These are phyloP conservation scores for Withania somnifera DNA, from an alignment of 305 asterid species.

Conservation along the genomic window DNA sequence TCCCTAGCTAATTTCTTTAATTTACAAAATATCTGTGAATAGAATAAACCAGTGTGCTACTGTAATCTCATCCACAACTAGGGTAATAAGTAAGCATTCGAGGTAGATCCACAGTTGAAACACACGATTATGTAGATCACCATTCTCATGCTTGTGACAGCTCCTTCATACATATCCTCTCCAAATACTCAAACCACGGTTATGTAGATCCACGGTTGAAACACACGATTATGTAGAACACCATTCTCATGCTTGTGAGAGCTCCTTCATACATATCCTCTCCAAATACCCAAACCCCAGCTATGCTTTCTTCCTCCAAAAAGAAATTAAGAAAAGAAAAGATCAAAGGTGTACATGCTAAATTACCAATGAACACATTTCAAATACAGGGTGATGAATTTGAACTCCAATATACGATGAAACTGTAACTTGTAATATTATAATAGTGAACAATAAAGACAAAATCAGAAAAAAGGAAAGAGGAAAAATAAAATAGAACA, in stretches of 20 bases:
- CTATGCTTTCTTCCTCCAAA: not conserved
- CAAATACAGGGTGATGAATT: not conserved
- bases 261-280: not conserved
- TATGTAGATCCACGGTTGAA: not conserved
- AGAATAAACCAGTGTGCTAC: not conserved
- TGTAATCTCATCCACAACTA: not conserved
- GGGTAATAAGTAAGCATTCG: not conserved
- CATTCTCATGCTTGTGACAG: not conserved
- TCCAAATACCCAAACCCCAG: not conserved
- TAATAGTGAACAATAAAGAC: not conserved
- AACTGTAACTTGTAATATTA: not conserved
- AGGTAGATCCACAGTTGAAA: not conserved
- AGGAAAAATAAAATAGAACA: not conserved
- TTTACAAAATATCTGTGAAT: not conserved
- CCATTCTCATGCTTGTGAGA: not conserved
- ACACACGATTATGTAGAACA: not conserved
- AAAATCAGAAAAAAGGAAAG: not conserved
- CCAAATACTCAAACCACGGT: not conserved
- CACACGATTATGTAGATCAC: not conserved
- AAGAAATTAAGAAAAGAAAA: not conserved
- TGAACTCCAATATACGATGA: not conserved
- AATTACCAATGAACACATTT: not conserved
- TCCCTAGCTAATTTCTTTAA: not conserved
- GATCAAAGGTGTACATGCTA: not conserved
- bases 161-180: not conserved